A percentile compares a stretch with the other conserved stretches of the same genome.
phyloP scores from a whole-genome alignment of 2,329 filamentous ascomycete species.

The Amesomyces nigricolor region DNA sequence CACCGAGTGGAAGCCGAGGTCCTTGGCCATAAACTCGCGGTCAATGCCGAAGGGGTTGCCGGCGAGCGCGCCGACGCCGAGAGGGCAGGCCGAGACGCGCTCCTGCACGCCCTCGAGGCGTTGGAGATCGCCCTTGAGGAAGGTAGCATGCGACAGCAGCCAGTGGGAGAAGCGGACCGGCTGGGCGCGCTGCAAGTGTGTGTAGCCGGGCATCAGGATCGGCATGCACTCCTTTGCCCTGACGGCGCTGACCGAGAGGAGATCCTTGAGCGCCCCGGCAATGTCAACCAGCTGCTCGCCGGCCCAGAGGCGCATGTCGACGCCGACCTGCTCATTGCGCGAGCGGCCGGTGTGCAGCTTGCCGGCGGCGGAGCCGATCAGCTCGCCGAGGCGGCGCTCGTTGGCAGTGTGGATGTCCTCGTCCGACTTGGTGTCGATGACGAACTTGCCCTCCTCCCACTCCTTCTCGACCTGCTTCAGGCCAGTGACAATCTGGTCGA shows the following conservation, averaged over 20 bases:
- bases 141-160: conserved; percentile 68
- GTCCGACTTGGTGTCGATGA: conserved; percentile 47
- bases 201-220: conserved; percentile 81
- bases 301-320: conserved; percentile 77
- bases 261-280: conserved; percentile 59
- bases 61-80: conserved; percentile 71
- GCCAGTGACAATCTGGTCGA: conserved; percentile 66
- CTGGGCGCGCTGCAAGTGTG: conserved; percentile 75
- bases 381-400: conserved; percentile 68
- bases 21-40: conserved; percentile 69
- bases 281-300: conserved; percentile 64
- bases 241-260: conserved; percentile 62
- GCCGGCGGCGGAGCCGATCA: conserved; percentile 80
- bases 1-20: conserved; percentile 64
- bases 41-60: conserved; percentile 81
- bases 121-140: conserved; percentile 70
- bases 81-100: conserved; percentile 66
- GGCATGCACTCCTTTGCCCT: conserved; percentile 72
- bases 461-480: conserved; percentile 53
- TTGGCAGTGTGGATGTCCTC: conserved; percentile 65
- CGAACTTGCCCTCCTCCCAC: conserved; percentile 47
- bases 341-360: conserved; percentile 87
- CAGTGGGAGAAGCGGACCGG: conserved; percentile 79
- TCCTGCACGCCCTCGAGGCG: conserved; percentile 66
- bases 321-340: conserved; percentile 85